phyloP scores from a whole-genome alignment of 2,329 filamentous ascomycete genomes.

The Chaetomium sp. region DNA sequence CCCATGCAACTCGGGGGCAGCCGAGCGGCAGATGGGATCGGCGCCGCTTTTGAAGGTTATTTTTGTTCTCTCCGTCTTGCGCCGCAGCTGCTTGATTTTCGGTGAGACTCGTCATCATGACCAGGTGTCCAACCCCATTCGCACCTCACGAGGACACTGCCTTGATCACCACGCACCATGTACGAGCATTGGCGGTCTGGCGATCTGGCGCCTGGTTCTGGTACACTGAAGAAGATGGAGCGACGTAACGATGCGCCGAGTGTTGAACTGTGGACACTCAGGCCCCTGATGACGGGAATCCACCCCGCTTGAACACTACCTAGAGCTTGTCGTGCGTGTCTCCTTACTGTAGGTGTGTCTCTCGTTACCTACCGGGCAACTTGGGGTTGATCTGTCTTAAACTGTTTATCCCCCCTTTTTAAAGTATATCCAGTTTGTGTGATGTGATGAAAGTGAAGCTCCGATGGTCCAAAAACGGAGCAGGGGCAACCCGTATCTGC shows the following conservation, averaged over 20 bases:
- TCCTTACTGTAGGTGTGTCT: too few species aligned
- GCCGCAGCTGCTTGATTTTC: not conserved
- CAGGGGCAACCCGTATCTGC: constrained; percentile 8
- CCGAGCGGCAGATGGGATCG: constrained; percentile 4
- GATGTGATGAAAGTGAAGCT: not conserved
- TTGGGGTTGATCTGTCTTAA: not conserved
- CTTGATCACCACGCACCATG: not conserved
- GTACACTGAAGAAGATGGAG: not conserved
- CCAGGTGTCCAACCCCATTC: not conserved
- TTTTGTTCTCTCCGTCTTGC: not conserved
- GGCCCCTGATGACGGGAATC: not conserved
- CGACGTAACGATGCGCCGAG: not conserved
- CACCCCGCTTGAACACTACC: not conserved
- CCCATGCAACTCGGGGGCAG: constrained; percentile 3
- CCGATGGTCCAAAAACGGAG: not conserved
- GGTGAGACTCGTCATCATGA: constrained; percentile 5
- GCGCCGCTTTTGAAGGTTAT: not conserved
- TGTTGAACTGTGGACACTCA: not conserved
- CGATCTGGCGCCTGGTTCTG: not conserved
- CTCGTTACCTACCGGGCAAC: too few species aligned
- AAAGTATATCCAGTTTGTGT: not conserved
- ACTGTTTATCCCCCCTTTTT: not conserved
- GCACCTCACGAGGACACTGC: constrained; percentile 9
- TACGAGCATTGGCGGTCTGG: not conserved
- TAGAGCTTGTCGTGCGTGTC: not conserved